Percentiles rank a stretch among this genome's conserved stretches.
phyloP scores from a whole-genome alignment of 208 protist genomes.

The Wallacemonas collosoma region DNA sequence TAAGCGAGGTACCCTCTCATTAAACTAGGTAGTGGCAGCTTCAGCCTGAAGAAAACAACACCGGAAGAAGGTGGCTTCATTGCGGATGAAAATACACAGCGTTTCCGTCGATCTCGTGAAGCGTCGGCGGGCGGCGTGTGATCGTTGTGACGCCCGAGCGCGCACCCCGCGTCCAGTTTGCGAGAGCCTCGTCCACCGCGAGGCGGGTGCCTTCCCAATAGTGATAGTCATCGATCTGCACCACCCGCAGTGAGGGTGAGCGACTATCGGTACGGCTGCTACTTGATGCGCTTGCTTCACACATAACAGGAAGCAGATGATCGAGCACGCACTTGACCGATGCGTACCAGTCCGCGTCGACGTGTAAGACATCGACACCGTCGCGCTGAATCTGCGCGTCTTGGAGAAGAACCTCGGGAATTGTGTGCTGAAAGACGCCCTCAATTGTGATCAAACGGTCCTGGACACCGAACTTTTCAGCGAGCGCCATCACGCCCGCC shows the following conservation, averaged over 20 bases:
- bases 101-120: conserved; percentile 57
- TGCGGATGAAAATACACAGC: conserved; percentile 53
- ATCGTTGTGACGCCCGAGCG: not conserved
- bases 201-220: conserved; percentile 70
- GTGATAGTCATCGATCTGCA: conserved; percentile 87
- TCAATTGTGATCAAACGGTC: conserved; percentile 47
- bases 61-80: not conserved
- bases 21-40: too few species aligned
- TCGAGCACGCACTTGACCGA: conserved; percentile 59
- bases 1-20: too few species aligned
- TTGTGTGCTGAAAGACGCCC: conserved; percentile 54
- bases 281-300: not conserved
- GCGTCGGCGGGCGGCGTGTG: not conserved
- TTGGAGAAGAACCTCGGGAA: conserved; percentile 45
- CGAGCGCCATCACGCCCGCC: conserved; percentile 44
- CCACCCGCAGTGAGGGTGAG: conserved; percentile 22
- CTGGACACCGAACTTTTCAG: conserved; percentile 61
- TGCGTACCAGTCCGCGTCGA: conserved; percentile 84
- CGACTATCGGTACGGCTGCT: not conserved
- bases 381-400: conserved; percentile 24
- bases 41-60: too few species aligned
- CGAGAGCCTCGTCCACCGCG: conserved; percentile 67
- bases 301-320: conserved; percentile 39
- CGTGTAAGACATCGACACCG: conserved; percentile 59
- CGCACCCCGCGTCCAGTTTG: not conserved